Conservation (phyloP, 2,329 filamentous ascomycete species). For the Didymella pinodella region DNA sequence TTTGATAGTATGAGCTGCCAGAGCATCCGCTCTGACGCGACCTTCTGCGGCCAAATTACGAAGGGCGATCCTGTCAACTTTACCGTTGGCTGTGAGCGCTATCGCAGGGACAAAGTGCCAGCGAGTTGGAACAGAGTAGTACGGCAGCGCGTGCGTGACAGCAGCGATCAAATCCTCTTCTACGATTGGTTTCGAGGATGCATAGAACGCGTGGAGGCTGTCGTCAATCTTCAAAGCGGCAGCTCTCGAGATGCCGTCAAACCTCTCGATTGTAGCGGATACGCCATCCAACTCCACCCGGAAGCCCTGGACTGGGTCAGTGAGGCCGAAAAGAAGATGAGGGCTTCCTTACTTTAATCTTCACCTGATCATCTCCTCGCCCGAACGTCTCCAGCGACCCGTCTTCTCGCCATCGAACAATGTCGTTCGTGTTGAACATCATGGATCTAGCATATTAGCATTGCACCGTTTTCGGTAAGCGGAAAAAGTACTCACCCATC, state of each 20-base stretch:
- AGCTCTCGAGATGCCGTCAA: constrained; percentile 56
- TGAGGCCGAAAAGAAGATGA: no score
- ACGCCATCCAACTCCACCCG: constrained; percentile 68
- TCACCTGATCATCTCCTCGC: constrained; percentile 68
- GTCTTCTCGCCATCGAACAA: constrained; percentile 63
- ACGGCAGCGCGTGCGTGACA: constrained; percentile 58
- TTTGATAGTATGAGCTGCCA: not conserved
- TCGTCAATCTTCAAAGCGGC: constrained; percentile 59
- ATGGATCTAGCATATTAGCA: constrained; percentile 34
- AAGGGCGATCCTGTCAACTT: constrained; percentile 62
- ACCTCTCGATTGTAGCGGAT: constrained; percentile 45
- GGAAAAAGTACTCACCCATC: constrained; percentile 55
- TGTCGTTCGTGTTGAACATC: constrained; percentile 69
- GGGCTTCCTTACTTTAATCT: constrained; percentile 57
- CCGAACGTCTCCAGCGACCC: constrained; percentile 65
- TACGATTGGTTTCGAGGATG: constrained; percentile 45
- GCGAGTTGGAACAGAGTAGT: constrained; percentile 62
- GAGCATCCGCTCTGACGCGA: constrained; percentile 14
- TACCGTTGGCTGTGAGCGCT: constrained; percentile 64
- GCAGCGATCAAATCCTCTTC: constrained; percentile 51
- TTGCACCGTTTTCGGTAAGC: not conserved
- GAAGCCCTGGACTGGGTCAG: constrained; percentile 57
- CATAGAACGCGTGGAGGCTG: constrained; percentile 63
- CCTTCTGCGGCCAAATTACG: constrained; percentile 38
- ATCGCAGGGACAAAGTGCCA: constrained; percentile 57